Percentiles rank a stretch among this genome's conserved stretches.
Evolutionary conservation across 768 basidiomycete species (phyloP).

Genomic region (Stropharia rugosoannulata): DNA sequence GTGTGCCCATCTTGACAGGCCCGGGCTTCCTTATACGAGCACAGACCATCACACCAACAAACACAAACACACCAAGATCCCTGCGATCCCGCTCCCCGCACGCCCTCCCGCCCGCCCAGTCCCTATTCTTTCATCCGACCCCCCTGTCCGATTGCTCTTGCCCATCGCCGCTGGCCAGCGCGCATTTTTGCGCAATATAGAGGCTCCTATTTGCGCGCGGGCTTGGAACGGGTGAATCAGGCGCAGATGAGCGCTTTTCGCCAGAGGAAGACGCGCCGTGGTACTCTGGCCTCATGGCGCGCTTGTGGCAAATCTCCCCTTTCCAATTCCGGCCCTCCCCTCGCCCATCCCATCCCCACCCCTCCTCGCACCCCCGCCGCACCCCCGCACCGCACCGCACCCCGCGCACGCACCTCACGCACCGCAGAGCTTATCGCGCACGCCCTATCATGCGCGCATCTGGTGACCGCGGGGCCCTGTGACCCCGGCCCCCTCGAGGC

Average conservation of each 20-base stretch:
- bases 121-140: too few species aligned
- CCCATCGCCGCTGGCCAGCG: too few species aligned
- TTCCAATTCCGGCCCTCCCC: constrained; percentile 3
- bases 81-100: neutral
- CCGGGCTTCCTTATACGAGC: constrained; percentile 38
- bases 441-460: too few species aligned
- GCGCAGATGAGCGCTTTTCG: constrained; percentile 33
- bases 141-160: too few species aligned
- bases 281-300: constrained; percentile 26
- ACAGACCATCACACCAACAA: constrained; percentile 36
- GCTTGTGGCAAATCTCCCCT: constrained; percentile 6
- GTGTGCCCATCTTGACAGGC: constrained; percentile 56
- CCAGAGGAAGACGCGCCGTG: constrained; percentile 29
- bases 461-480: too few species aligned
- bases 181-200: neutral
- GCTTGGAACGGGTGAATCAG: constrained; percentile 16
- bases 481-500: constrained; percentile 13
- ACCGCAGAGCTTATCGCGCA: too few species aligned
- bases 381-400: too few species aligned
- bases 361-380: too few species aligned
- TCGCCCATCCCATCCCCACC: neutral
- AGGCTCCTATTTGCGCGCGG: neutral
- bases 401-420: too few species aligned
- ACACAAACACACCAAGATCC: constrained; percentile 5
- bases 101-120: neutral